Evolutionary conservation across 2,329 filamentous ascomycete genomes (phyloP), one percentile per base, ranked within the genome.

Genomic region (Epichloe aotearoae): DNA sequence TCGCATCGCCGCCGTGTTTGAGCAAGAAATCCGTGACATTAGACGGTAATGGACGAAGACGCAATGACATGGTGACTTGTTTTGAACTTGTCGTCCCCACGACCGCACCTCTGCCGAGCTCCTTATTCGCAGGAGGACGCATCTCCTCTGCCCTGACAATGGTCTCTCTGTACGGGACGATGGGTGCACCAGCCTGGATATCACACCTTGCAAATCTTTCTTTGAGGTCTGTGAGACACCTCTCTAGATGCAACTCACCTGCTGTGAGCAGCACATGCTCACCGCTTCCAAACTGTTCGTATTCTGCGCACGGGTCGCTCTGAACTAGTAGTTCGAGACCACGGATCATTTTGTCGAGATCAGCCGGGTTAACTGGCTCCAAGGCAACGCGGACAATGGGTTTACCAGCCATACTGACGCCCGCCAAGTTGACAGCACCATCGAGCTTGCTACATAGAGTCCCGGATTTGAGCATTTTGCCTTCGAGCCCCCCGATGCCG

Each of bases 221-320:
- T 54, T 88, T 80, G 26, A 98, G 73, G 70, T 98, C 93, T 49
- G 93, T 95, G 53, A 98, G 67, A 64, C 93, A 98, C 51, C 93
- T 77, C 67, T 98, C 93, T 3, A 98, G 74, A 69, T 98, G 93
- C 57, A 98, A 65, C 66, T 98, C 93, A 50, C 93, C 93, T 5
- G 93, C 93, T 1, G 93, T 97, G 38, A 95, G 69, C 20, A 98
- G 80, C 41, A 98, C 93, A 66, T 98, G 93, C 68, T 98, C 93
- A 51, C 93, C 93, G 58, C 84, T 96, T 51, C 84, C 79, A 49
- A 97, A 84, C 47, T 95, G 88, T 64, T 97, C 90, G 59, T 98
- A 98, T 64, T 95, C 84, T 14, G 91, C 93, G 61, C 93, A 97
- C 0, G 93, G 91, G 61, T 98, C 93, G 59, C 89, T 94, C 62